phyloP scores from a whole-genome alignment of 805 yeast species.

The Maudiozyma turicensis region DNA sequence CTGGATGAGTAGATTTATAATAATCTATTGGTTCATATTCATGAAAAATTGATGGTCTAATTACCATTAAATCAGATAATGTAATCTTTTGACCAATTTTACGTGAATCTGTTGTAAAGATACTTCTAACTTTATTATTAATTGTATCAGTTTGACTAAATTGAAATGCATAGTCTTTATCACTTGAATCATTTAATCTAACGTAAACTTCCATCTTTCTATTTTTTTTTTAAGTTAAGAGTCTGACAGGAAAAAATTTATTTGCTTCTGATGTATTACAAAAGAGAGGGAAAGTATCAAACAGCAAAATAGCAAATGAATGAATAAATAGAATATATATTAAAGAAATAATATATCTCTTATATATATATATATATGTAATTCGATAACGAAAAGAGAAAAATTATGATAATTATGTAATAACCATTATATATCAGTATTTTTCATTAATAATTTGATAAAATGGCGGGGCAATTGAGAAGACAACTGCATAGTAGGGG shows the following conservation, averaged over 20 bases:
- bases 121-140: conserved; percentile 40
- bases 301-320: neutral
- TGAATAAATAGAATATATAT: neutral
- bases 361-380: neutral
- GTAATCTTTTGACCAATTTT: conserved; percentile 9
- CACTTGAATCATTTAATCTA: conserved; percentile 76
- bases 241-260: too few species aligned
- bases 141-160: conserved; percentile 53
- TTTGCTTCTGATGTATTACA: too few species aligned
- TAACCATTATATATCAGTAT: too few species aligned
- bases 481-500: neutral
- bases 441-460: too few species aligned
- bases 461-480: neutral
- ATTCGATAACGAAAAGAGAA: neutral
- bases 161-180: conserved; percentile 83
- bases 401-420: neutral
- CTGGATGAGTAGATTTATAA: conserved; percentile 49
- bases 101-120: conserved; percentile 36
- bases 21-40: conserved; percentile 54
- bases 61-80: conserved; percentile 48
- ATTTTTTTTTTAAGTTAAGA: neutral
- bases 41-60: conserved; percentile 75
- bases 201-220: conserved; percentile 39
- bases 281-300: too few species aligned
- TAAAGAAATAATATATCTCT: neutral